Evolutionary conservation across 495 filamentous ascomycete species (phyloP).

Genomic region (Penicillium steckii): DNA sequence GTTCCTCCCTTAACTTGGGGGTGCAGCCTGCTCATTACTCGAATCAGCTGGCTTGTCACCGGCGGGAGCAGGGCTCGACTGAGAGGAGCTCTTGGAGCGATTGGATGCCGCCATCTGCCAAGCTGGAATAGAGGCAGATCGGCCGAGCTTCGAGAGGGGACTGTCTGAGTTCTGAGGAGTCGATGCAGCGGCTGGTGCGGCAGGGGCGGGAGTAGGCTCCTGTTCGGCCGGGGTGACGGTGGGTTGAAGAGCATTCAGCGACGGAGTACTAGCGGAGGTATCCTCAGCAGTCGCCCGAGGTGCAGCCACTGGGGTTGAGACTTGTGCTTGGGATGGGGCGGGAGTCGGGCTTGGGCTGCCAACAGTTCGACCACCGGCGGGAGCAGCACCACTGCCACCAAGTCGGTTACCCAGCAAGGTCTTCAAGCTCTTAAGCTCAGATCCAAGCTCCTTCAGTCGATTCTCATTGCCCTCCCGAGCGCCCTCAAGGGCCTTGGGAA

Average conservation of each 20-base stretch:
- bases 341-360: constrained; percentile 26
- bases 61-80: constrained; percentile 24
- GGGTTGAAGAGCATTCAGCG: constrained; percentile 23
- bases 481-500: constrained; percentile 83
- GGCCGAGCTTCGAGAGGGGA: constrained; percentile 43
- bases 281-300: not conserved
- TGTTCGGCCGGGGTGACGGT: constrained; percentile 31
- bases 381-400: constrained; percentile 46
- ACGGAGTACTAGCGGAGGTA: not conserved
- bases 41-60: constrained; percentile 19
- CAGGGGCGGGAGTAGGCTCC: constrained; percentile 34
- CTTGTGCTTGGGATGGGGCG: constrained; percentile 4
- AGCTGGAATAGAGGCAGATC: constrained; percentile 74
- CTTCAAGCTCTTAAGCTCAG: constrained; percentile 90
- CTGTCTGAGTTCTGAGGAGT: constrained; percentile 30
- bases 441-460: constrained; percentile 78
- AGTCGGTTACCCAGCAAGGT: constrained; percentile 79
- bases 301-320: constrained; percentile 9
- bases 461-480: constrained; percentile 82
- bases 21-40: constrained; percentile 30
- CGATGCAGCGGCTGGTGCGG: constrained; percentile 21
- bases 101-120: constrained; percentile 84
- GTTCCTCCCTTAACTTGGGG: constrained; percentile 24
- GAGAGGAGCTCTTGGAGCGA: constrained; percentile 48
- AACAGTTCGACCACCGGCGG: constrained; percentile 33